A percentile compares a stretch with the other conserved stretches of the same genome.
These are phyloP conservation scores for Tetradesmus lagerheimii DNA, from an alignment of 139 green algal genomes.

Conservation along the genomic window DNA sequence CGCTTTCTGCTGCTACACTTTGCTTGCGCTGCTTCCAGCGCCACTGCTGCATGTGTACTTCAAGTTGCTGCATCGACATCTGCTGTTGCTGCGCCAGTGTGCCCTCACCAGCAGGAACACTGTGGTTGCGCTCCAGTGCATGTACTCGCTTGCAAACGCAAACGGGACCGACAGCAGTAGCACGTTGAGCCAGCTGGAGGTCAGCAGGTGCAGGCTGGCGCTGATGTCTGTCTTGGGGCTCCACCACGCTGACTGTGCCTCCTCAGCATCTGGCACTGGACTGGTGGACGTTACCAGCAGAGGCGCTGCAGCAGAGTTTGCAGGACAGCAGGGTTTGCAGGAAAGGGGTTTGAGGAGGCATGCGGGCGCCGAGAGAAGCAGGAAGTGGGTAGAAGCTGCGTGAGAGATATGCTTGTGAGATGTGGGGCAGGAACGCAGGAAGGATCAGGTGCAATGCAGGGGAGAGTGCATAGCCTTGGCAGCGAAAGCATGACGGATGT, in stretches of 20 bases:
- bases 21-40: neutral
- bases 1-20: neutral
- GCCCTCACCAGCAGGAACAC: conserved; percentile 29
- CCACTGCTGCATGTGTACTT: neutral
- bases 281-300: neutral
- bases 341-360: no score
- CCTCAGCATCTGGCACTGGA: neutral
- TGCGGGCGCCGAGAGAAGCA: no score
- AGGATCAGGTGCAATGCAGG: no score
- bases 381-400: no score
- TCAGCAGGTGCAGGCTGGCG: conserved; percentile 11
- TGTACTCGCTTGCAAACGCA: neutral
- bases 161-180: conserved; percentile 1
- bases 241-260: conserved; percentile 18
- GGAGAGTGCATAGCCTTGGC: no score
- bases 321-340: neutral
- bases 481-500: no score
- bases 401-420: no score
- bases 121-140: conserved; percentile 40
- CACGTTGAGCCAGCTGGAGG: conserved; percentile 37
- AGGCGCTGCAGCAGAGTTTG: neutral
- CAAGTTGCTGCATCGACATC: neutral
- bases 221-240: neutral
- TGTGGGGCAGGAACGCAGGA: no score
- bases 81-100: neutral